A percentile compares a stretch with the other conserved stretches of the same genome.
Conservation (phyloP, 2,329 filamentous ascomycete genomes). For the Ascochyta viciae-villosae region DNA sequence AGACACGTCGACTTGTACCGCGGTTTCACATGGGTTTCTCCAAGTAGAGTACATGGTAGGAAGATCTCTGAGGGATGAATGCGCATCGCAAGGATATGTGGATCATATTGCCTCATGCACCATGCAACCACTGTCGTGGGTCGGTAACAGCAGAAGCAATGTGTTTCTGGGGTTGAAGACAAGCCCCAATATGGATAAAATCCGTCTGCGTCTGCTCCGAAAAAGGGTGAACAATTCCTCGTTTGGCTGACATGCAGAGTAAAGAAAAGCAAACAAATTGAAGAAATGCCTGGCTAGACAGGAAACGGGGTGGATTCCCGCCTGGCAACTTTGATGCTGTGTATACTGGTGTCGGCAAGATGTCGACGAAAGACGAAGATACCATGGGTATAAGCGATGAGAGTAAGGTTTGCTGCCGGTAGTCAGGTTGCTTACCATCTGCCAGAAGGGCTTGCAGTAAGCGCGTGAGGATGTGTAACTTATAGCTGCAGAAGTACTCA, state of each 20-base stretch:
- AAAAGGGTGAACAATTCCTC: background rate
- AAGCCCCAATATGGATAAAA: background rate
- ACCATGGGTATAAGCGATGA: background rate
- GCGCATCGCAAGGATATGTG: background rate
- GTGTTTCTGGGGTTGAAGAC: background rate
- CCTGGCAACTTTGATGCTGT: background rate
- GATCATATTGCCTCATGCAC: background rate
- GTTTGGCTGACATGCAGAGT: background rate
- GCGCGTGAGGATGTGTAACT: background rate
- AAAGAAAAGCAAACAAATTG: background rate
- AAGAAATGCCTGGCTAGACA: background rate
- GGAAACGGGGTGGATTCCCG: background rate
- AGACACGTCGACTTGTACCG: conserved; percentile 10
- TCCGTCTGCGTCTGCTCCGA: background rate
- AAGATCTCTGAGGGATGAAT: background rate
- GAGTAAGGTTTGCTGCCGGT: background rate
- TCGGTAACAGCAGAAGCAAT: background rate
- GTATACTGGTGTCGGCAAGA: background rate
- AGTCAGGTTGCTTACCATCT: background rate
- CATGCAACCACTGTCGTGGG: background rate
- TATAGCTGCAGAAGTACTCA: background rate
- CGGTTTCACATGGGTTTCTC: background rate
- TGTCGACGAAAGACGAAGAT: background rate
- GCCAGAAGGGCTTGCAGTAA: background rate
- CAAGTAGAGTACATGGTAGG: background rate